Percentiles rank a stretch among this genome's conserved stretches.
Evolutionary conservation across 305 asterid genomes (phyloP).

Genomic region (Plantago coronopus): DNA sequence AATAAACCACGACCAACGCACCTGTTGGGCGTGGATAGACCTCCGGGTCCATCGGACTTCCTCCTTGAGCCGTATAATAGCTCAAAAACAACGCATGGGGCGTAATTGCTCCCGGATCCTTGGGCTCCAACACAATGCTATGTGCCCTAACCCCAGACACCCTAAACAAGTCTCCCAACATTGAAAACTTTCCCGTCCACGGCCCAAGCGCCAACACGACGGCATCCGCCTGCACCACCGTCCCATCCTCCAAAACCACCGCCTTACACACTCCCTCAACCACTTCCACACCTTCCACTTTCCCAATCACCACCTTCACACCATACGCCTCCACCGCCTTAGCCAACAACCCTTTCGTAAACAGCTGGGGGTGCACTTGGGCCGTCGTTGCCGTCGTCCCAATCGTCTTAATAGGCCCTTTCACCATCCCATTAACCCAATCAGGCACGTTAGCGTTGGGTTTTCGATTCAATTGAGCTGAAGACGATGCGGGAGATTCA

Average conservation of each 20-base stretch:
- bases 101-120: constrained; percentile 35
- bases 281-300: constrained; percentile 49
- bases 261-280: constrained; percentile 51
- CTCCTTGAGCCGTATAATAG: constrained; percentile 54
- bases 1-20: background rate
- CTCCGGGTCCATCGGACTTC: constrained; percentile 69
- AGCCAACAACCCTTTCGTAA: constrained; percentile 46
- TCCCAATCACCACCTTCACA: constrained; percentile 61
- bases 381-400: constrained; percentile 76
- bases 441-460: constrained; percentile 39
- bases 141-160: constrained; percentile 69
- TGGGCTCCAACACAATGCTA: constrained; percentile 70
- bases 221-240: constrained; percentile 51
- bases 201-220: constrained; percentile 89
- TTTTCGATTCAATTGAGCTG: constrained; percentile 15
- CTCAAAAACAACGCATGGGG: constrained; percentile 64
- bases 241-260: constrained; percentile 62
- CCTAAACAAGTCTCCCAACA: constrained; percentile 47
- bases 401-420: constrained; percentile 50
- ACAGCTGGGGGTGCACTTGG: constrained; percentile 77
- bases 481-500: constrained; percentile 30
- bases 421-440: constrained; percentile 71
- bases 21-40: constrained; percentile 92
- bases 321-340: constrained; percentile 70
- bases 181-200: constrained; percentile 53